These are phyloP conservation scores for Grammothele lineata DNA, from an alignment of 768 basidiomycete species.

Conservation along the genomic window DNA sequence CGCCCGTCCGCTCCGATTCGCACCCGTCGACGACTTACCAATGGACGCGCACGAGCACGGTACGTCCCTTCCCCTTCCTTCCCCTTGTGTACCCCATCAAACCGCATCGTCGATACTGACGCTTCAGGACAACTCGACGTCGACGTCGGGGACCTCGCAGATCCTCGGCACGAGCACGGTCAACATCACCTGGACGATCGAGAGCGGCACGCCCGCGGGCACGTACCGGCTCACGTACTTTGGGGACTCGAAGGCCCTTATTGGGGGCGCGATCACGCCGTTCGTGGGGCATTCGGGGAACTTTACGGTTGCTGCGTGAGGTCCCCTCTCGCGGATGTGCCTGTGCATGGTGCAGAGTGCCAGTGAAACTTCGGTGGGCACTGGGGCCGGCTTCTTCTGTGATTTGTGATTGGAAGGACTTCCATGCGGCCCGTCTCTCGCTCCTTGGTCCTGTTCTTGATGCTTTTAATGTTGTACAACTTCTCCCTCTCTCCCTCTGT, in stretches of 20 bases:
- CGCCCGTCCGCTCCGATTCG: slow-evolving; percentile 62
- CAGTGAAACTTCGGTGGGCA: too few relatives aligned
- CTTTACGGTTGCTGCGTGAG: slow-evolving; percentile 49
- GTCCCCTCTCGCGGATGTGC: too few relatives aligned
- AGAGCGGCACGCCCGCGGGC: slow-evolving; percentile 58
- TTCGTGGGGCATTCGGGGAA: slow-evolving; percentile 60
- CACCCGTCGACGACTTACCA: slow-evolving; percentile 70
- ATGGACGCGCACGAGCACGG: slow-evolving; percentile 57
- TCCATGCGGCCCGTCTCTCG: too few relatives aligned
- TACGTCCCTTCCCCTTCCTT: slow-evolving; percentile 26
- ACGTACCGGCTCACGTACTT: slow-evolving; percentile 69
- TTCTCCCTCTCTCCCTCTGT: too few relatives aligned
- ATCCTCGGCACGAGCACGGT: slow-evolving; percentile 60
- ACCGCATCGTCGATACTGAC: too few relatives aligned
- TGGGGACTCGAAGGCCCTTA: slow-evolving; percentile 70
- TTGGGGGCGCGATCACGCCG: slow-evolving; percentile 51
- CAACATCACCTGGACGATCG: slow-evolving; percentile 66
- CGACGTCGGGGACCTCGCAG: slow-evolving; percentile 28
- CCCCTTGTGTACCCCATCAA: not conserved
- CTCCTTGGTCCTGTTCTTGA: too few relatives aligned
- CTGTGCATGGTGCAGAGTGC: too few relatives aligned
- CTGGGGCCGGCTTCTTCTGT: too few relatives aligned
- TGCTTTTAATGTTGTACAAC: too few relatives aligned
- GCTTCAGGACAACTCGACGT: not conserved
- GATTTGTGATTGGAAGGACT: too few relatives aligned